These are phyloP conservation scores for Hygrophorus pudorinus DNA, from an alignment of 768 basidiomycete species.

Conservation along the genomic window DNA sequence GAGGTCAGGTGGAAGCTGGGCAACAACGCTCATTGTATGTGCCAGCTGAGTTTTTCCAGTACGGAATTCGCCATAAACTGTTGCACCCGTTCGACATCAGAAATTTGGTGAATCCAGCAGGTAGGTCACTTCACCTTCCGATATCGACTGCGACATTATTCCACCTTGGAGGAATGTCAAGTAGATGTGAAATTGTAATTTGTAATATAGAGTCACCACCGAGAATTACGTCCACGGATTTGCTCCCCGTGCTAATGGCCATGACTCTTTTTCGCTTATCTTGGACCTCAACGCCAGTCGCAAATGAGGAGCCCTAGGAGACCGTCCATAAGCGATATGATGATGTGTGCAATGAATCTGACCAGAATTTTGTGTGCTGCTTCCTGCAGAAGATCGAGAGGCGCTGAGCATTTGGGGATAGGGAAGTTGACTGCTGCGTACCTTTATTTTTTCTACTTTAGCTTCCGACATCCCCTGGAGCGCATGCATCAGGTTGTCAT, in stretches of 20 bases:
- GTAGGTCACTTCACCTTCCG: conserved; percentile 50
- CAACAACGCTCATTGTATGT: conserved; percentile 87
- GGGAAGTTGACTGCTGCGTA: conserved; percentile 13
- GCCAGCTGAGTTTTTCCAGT: conserved; percentile 95
- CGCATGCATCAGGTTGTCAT: conserved; percentile 1
- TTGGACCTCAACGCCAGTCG: conserved; percentile 85
- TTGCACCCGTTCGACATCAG: neutral
- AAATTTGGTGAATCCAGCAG: neutral
- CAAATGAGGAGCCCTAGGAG: conserved; percentile 77
- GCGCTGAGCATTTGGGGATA: neutral
- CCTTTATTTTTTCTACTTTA: conserved; percentile 97
- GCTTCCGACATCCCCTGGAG: conserved; percentile 88
- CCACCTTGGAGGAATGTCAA: conserved; percentile 46
- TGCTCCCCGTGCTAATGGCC: conserved; percentile 87
- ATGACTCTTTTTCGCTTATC: conserved; percentile 75
- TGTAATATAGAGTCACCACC: conserved; percentile 45
- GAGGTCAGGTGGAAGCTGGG: conserved; percentile 82
- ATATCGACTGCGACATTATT: conserved; percentile 86
- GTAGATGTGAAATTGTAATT: neutral
- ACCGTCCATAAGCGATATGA: conserved; percentile 1
- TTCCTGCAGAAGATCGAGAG: conserved; percentile 41
- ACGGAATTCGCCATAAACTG: conserved; percentile 93
- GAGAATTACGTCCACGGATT: conserved; percentile 79
- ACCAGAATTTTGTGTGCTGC: conserved; percentile 84
- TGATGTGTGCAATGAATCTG: conserved; percentile 8